phyloP scores from a whole-genome alignment of 2,329 filamentous ascomycete species.

The Nakataea oryzae region DNA sequence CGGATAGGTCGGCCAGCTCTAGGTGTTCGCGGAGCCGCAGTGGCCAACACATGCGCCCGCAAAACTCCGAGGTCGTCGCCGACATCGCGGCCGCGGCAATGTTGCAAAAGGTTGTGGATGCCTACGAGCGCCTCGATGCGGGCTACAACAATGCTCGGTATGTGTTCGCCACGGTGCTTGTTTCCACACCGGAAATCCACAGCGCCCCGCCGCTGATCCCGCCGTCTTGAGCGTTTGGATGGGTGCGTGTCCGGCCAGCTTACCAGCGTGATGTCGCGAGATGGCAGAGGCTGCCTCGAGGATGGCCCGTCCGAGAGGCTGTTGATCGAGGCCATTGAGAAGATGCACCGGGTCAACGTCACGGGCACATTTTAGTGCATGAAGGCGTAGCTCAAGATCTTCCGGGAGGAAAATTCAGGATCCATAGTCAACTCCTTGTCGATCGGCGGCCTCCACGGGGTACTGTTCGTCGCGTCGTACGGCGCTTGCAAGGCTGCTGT shows the following conservation, averaged over 20 bases:
- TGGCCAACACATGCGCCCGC: not conserved
- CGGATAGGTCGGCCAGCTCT: no score
- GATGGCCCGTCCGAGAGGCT: not conserved
- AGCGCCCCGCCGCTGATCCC: no score
- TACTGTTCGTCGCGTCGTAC: not conserved
- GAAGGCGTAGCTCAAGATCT: not conserved
- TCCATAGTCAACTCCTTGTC: not conserved
- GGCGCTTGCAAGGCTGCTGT: not conserved
- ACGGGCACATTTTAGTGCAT: not conserved
- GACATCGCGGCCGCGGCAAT: not conserved
- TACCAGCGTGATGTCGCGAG: no score
- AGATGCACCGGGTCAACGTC: not conserved
- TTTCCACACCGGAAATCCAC: no score
- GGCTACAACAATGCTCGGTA: not conserved
- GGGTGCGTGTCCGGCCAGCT: no score
- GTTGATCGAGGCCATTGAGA: not conserved
- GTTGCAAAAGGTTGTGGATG: not conserved
- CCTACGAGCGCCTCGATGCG: not conserved
- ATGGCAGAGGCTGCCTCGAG: no score
- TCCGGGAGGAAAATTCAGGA: not conserved
- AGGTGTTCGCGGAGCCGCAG: no score
- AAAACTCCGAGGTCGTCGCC: not conserved
- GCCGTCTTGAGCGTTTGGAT: no score
- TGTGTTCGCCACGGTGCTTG: not conserved
- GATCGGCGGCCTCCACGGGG: not conserved